These are phyloP conservation scores for Hygrophila difformis DNA, from an alignment of 257 asterid species.

Conservation along the genomic window DNA sequence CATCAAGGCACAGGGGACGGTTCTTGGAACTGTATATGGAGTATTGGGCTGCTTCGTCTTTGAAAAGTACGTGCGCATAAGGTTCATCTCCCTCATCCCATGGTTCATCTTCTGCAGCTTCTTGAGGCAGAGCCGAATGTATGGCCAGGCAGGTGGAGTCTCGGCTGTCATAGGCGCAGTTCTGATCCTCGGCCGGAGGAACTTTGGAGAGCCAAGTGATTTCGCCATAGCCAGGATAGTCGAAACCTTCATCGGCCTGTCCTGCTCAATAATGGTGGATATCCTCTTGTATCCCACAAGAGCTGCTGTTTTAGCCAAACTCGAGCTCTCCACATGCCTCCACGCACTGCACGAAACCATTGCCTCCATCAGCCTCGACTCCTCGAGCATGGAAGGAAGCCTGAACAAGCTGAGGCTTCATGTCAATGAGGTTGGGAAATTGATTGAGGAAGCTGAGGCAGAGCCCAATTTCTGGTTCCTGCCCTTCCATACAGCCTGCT, in stretches of 20 bases:
- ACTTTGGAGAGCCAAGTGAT: slow-evolving; percentile 62
- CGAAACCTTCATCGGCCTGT: slow-evolving; percentile 73
- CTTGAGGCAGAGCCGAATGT: slow-evolving; percentile 62
- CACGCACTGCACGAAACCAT: slow-evolving; percentile 28
- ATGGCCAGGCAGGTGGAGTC: slow-evolving; percentile 84
- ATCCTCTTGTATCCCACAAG: slow-evolving; percentile 67
- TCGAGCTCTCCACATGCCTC: slow-evolving; percentile 39
- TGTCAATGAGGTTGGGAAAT: background rate
- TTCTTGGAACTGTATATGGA: slow-evolving; percentile 75
- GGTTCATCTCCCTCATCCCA: slow-evolving; percentile 72
- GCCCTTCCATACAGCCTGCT: slow-evolving; percentile 56
- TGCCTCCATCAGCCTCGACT: slow-evolving; percentile 20
- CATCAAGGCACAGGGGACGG: slow-evolving; percentile 80
- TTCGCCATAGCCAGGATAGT: slow-evolving; percentile 73
- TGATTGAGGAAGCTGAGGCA: slow-evolving; percentile 25
- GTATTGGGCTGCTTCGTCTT: slow-evolving; percentile 67
- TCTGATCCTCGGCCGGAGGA: slow-evolving; percentile 57
- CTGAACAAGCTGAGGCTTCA: slow-evolving; percentile 33
- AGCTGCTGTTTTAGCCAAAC: slow-evolving; percentile 55
- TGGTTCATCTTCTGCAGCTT: slow-evolving; percentile 77
- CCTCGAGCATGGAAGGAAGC: slow-evolving; percentile 28
- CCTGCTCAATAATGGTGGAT: slow-evolving; percentile 72
- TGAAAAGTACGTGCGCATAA: slow-evolving; percentile 36
- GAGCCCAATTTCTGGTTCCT: slow-evolving; percentile 91
- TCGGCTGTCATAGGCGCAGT: slow-evolving; percentile 77